Conservation (phyloP, 768 basidiomycete genomes). For the Daedaleopsis nitida region DNA sequence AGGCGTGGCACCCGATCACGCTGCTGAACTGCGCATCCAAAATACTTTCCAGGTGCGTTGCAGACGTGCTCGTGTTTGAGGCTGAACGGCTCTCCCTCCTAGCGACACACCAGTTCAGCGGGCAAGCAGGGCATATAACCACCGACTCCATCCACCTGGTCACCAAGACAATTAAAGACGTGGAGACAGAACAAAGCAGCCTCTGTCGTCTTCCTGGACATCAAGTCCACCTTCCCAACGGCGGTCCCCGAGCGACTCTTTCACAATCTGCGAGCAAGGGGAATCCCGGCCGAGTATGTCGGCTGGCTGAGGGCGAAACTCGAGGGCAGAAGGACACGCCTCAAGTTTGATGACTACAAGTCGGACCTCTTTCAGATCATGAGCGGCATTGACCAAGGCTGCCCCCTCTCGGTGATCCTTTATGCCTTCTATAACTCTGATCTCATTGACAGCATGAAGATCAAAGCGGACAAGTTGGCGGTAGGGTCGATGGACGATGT, state of each 20-base stretch:
- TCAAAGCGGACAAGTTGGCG: slow-evolving; percentile 16
- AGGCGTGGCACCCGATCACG: slow-evolving; percentile 37
- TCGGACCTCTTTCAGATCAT: slow-evolving; percentile 21
- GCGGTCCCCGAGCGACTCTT: slow-evolving; percentile 16
- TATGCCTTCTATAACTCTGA: slow-evolving; percentile 37
- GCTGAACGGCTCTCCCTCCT: slow-evolving; percentile 13
- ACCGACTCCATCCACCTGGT: slow-evolving; percentile 31
- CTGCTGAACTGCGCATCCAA: slow-evolving; percentile 29
- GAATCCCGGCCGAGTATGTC: slow-evolving; percentile 20
- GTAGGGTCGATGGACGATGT: slow-evolving; percentile 24
- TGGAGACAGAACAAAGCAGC: slow-evolving; percentile 30
- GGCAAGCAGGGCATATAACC: slow-evolving; percentile 25
- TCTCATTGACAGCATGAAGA: slow-evolving; percentile 15
- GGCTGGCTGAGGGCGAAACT: slow-evolving; percentile 23
- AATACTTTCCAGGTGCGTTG: slow-evolving; percentile 26
- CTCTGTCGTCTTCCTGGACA: slow-evolving; percentile 32
- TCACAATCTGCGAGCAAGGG: slow-evolving; percentile 17
- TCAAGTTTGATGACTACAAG: slow-evolving; percentile 30
- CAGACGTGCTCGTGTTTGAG: slow-evolving; percentile 12
- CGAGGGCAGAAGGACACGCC: slow-evolving; percentile 16
- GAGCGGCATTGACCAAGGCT: slow-evolving; percentile 35
- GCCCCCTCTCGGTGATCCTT: slow-evolving; percentile 28
- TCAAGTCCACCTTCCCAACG: slow-evolving; percentile 38
- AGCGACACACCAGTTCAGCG: slow-evolving; percentile 26
- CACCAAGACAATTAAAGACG: slow-evolving; percentile 22